phyloP scores from a whole-genome alignment of 208 protist genomes.

The Trypanosoma caninum region DNA sequence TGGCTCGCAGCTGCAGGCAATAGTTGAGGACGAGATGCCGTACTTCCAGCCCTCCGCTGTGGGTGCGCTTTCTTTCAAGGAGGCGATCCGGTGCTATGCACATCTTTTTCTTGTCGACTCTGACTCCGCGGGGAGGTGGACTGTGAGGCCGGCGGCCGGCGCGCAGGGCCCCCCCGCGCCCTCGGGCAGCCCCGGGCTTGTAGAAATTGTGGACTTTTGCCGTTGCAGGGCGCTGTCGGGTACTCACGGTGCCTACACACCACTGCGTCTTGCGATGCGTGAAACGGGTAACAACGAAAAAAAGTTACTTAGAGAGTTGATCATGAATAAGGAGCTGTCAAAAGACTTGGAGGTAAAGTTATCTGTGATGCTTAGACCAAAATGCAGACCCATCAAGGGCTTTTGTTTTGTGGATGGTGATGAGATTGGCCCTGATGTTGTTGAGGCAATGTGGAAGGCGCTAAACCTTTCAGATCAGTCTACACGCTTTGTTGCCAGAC shows the following conservation, averaged over 20 bases:
- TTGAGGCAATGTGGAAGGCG: conserved; percentile 59
- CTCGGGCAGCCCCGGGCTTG: not conserved
- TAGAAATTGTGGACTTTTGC: conserved; percentile 17
- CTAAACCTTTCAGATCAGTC: conserved; percentile 50
- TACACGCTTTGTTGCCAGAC: conserved; percentile 48
- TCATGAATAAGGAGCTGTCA: conserved; percentile 15
- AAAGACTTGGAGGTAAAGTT: conserved; percentile 42
- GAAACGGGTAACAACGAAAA: conserved; percentile 26
- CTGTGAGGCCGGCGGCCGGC: conserved; percentile 19
- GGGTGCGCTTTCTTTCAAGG: conserved; percentile 44
- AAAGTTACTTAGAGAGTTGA: conserved; percentile 28
- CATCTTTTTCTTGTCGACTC: conserved; percentile 40
- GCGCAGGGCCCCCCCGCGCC: not conserved
- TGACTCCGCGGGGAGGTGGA: conserved; percentile 29
- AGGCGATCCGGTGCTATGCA: conserved; percentile 44
- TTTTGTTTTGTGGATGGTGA: conserved; percentile 80
- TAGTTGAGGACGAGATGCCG: conserved; percentile 59
- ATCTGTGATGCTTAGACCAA: conserved; percentile 41
- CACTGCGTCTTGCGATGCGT: conserved; percentile 38
- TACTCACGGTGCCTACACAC: conserved; percentile 22
- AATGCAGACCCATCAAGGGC: conserved; percentile 29
- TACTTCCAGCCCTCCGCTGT: conserved; percentile 37
- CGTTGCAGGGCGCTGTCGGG: conserved; percentile 14
- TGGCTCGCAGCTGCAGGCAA: conserved; percentile 50
- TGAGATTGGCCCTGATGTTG: conserved; percentile 37